Evolutionary conservation across 257 asterid species (phyloP), one percentile per base, ranked within the genome.

Genomic region (Solanum dulcamara): DNA sequence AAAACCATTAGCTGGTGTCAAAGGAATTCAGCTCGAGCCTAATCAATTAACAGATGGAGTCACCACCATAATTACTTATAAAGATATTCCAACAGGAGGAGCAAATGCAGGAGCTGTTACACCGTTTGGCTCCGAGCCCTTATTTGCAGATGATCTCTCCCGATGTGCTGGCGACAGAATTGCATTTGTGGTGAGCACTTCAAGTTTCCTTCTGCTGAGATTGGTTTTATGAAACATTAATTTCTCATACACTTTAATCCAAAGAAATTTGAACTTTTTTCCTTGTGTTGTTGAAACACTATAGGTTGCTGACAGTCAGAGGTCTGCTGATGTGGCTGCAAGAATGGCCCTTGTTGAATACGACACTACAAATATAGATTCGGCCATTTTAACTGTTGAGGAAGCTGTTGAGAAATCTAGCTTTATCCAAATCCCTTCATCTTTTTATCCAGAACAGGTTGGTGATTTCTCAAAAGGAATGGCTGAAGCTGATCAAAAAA

Each of bases 401-500:
- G 93, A 93, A 44, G 96, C 96, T 53, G 92, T 92, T 67, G 88
- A 89, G 68, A 84, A 86, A 50, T 92, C 96, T 42, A 92, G 94
- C 85, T 92, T 89, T 83, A 68, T 89, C 79, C 93, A 89, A 24
- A 91, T 92, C 77, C 94, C 94, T 30, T 86, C 92, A 57, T 86
- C 35, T 80, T 0, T 91, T 28, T 55, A 60, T 82, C 97, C 97
- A 10, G 53, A 77, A 66, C 53, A 72, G 80, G 93, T 93, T 80
- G 97, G 96, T 59, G 92, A 93, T 88, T 90, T 92, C 86, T 89
- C 93, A 4, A 83, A 92, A 89, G 96, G 96, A 86, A 92, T 93
- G 97, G 93, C 90, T 86, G 94, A 92, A 88, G 96, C 96, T 57
- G 94, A 93, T 87, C 92, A 92, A 88, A 91, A 86, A 81, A 92